phyloP scores from a whole-genome alignment of 306 rosid species.

The Begonia fuchsioides region DNA sequence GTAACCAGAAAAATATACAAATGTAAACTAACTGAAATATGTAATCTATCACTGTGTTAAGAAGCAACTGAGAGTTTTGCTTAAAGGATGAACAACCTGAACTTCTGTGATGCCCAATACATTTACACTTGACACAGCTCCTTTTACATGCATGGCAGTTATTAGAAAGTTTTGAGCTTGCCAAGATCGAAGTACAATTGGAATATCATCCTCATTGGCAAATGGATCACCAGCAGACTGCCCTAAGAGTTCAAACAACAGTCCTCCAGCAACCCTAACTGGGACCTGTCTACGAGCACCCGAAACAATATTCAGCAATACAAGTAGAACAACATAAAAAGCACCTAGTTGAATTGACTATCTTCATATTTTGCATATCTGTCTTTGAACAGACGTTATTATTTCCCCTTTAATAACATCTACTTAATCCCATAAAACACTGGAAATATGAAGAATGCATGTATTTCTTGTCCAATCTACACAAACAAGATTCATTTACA shows the following conservation, averaged over 20 bases:
- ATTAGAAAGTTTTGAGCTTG: constrained; percentile 83
- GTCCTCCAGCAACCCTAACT: too few species aligned
- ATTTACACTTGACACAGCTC: constrained; percentile 35
- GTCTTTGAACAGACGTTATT: too few species aligned
- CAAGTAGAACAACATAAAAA: too few species aligned
- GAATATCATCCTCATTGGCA: constrained; percentile 81
- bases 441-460: too few species aligned
- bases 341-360: background rate
- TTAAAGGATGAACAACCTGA: constrained; percentile 48
- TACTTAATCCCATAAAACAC: too few species aligned
- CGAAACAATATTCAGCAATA: background rate
- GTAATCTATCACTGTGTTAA: constrained; percentile 1
- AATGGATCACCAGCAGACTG: constrained; percentile 85
- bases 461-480: too few species aligned
- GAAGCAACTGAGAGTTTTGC: constrained; percentile 9
- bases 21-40: background rate
- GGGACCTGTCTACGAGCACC: constrained; percentile 47
- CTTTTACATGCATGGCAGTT: constrained; percentile 76
- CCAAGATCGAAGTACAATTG: constrained; percentile 88
- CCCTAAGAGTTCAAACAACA: constrained; percentile 89
- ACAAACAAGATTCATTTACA: too few species aligned
- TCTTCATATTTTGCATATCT: too few species aligned
- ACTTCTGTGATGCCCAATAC: constrained; percentile 83
- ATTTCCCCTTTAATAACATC: too few species aligned
- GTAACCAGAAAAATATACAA: background rate